These are phyloP conservation scores for Pythium myriotylum DNA, from an alignment of 352 stramenopile genomes.

Conservation along the genomic window DNA sequence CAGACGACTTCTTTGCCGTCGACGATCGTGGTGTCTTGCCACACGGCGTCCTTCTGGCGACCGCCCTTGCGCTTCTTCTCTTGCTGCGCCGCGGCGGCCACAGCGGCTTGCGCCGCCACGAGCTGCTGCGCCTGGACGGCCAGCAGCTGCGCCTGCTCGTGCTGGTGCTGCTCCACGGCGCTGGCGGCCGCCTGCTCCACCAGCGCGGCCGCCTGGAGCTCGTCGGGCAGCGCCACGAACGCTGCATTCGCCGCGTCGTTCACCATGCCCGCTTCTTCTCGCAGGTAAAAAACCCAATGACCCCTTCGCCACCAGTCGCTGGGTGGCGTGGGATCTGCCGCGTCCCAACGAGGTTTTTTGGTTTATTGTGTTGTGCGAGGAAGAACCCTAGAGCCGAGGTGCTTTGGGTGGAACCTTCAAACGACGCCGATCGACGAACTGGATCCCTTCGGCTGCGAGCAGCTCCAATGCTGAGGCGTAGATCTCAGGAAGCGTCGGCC, in stretches of 20 bases:
- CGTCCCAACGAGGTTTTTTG: constrained; percentile 31
- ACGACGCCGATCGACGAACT: constrained; percentile 33
- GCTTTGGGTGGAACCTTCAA: constrained; percentile 4
- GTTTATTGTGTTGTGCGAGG: neutral
- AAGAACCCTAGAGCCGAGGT: constrained; percentile 27
- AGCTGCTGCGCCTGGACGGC: constrained; percentile 9
- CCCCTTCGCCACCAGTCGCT: constrained; percentile 14
- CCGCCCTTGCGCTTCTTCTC: constrained; percentile 58
- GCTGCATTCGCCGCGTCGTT: constrained; percentile 8
- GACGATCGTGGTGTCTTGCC: constrained; percentile 58
- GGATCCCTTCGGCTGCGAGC: constrained; percentile 50
- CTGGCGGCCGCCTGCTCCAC: constrained; percentile 26
- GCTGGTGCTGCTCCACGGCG: constrained; percentile 23
- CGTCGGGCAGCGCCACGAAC: constrained; percentile 25
- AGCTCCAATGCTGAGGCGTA: constrained; percentile 52
- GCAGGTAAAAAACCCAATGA: constrained; percentile 29
- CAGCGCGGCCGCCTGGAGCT: constrained; percentile 29
- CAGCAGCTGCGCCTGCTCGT: constrained; percentile 19
- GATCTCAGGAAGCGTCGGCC: constrained; percentile 56
- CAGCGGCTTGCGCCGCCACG: constrained; percentile 12
- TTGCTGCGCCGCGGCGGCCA: constrained; percentile 7
- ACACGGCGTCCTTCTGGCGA: constrained; percentile 55
- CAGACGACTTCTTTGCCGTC: constrained; percentile 66
- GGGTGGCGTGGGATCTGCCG: constrained; percentile 16
- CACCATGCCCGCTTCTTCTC: constrained; percentile 15